A percentile compares a stretch with the other conserved stretches of the same genome.
Conservation (phyloP, 441 rosid species). For the Populus trichocarpa region DNA sequence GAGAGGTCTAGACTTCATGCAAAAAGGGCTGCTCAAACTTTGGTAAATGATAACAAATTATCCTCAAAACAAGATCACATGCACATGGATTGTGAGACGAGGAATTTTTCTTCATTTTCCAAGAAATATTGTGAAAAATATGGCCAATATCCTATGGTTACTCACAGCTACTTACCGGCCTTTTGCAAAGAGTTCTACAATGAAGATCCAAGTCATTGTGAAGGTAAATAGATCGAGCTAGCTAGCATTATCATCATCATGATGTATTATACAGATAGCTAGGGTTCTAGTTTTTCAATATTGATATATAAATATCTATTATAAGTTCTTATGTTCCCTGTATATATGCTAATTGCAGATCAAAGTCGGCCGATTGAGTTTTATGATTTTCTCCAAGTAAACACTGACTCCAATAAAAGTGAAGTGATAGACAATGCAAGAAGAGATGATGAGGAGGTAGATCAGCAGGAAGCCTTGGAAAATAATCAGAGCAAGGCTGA, state of each 20-base stretch:
- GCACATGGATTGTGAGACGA: background rate
- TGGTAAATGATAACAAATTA: conserved; percentile 8
- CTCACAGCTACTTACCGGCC: conserved; percentile 3
- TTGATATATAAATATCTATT: background rate
- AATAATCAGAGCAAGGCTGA: conserved; percentile 14
- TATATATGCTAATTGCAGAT: conserved; percentile 26
- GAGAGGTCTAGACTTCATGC: conserved; percentile 23
- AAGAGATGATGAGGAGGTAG: conserved; percentile 52
- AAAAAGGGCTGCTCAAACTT: conserved; percentile 22
- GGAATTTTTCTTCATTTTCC: conserved; percentile 8
- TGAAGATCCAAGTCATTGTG: background rate
- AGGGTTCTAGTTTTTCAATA: background rate
- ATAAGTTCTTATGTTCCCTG: background rate
- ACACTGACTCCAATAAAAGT: conserved; percentile 55
- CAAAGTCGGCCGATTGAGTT: conserved; percentile 44
- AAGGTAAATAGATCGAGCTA: conserved; percentile 7
- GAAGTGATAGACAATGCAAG: conserved; percentile 49
- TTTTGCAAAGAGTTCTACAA: conserved; percentile 4
- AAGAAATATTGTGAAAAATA: conserved; percentile 8
- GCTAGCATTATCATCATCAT: background rate
- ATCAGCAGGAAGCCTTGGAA: conserved; percentile 38
- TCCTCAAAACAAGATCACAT: conserved; percentile 2
- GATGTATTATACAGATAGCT: background rate
- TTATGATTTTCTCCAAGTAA: conserved; percentile 73
- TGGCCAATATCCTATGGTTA: background rate